phyloP scores from a whole-genome alignment of 2,329 filamentous ascomycete species.

The Chrysoporthe austroafricana region DNA sequence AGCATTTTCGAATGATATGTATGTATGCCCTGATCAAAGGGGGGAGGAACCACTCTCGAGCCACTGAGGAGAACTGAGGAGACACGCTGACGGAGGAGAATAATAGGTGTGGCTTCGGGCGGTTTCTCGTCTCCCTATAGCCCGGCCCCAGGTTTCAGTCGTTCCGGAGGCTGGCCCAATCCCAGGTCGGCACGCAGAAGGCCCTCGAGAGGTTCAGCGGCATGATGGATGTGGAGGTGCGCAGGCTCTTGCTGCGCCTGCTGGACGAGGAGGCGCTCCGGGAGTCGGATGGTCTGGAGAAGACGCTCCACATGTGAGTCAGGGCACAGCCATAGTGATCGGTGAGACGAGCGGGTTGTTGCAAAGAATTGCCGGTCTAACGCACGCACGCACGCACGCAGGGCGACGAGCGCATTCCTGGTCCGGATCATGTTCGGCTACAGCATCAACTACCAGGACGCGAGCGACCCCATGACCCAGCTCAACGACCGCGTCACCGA shows the following conservation, averaged over 20 bases:
- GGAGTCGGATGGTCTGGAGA: constrained; percentile 13
- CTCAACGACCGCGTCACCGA: constrained; percentile 30
- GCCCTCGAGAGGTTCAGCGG: not conserved
- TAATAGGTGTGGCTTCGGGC: constrained; percentile 9
- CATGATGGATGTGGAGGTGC: not conserved
- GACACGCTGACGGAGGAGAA: not conserved
- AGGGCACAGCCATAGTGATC: constrained; percentile 21
- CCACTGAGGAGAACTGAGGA: not conserved
- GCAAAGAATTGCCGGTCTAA: constrained; percentile 34
- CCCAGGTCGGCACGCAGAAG: constrained; percentile 8
- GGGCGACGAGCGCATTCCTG: constrained; percentile 32
- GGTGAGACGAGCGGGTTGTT: constrained; percentile 39
- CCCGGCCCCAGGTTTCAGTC: not conserved
- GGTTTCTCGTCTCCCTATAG: not conserved
- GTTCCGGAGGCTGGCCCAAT: constrained; percentile 9
- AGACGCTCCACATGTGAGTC: constrained; percentile 7
- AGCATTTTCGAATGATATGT: constrained; percentile 22
- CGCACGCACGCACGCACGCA: constrained; percentile 38
- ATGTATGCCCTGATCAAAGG: not conserved
- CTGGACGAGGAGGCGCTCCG: not conserved
- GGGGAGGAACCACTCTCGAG: too few species aligned
- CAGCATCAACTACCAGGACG: constrained; percentile 29
- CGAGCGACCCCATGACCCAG: constrained; percentile 33
- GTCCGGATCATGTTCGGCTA: constrained; percentile 38
- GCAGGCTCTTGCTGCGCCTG: not conserved